Percentiles rank a stretch among this genome's conserved stretches.
Evolutionary conservation across 306 rosid genomes (phyloP).

Genomic region (Quercus cerris): DNA sequence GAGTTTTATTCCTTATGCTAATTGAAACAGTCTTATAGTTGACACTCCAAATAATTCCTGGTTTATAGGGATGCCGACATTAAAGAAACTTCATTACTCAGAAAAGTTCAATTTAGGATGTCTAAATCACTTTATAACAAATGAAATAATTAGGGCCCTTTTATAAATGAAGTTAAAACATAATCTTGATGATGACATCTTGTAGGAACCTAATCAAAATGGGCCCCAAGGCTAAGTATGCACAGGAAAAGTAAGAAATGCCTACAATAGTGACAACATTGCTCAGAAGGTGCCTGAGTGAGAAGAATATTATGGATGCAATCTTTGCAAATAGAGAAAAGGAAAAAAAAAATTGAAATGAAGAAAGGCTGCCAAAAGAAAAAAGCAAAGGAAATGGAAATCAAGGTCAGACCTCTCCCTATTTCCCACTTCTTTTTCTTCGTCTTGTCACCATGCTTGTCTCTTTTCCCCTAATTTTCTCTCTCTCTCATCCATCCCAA

Average conservation of each 20-base stretch:
- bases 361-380: constrained; percentile 39
- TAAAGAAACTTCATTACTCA: no score
- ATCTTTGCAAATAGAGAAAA: constrained; percentile 15
- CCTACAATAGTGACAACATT: not conserved
- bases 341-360: not conserved
- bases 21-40: no score
- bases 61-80: no score
- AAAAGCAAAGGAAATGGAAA: constrained; percentile 11
- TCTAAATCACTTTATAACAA: no score
- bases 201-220: not conserved
- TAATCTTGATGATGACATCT: not conserved
- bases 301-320: constrained; percentile 8
- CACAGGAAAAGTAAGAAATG: not conserved
- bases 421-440: constrained; percentile 15
- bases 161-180: no score
- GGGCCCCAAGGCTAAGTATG: not conserved
- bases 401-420: constrained; percentile 1
- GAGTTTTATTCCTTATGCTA: no score
- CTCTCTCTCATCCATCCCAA: no score
- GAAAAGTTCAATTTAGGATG: no score
- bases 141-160: no score
- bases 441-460: constrained; percentile 30
- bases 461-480: not conserved
- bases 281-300: no score
- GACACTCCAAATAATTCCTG: no score